phyloP scores from a whole-genome alignment of 495 filamentous ascomycete species.

The Penicillium tannophilum region DNA sequence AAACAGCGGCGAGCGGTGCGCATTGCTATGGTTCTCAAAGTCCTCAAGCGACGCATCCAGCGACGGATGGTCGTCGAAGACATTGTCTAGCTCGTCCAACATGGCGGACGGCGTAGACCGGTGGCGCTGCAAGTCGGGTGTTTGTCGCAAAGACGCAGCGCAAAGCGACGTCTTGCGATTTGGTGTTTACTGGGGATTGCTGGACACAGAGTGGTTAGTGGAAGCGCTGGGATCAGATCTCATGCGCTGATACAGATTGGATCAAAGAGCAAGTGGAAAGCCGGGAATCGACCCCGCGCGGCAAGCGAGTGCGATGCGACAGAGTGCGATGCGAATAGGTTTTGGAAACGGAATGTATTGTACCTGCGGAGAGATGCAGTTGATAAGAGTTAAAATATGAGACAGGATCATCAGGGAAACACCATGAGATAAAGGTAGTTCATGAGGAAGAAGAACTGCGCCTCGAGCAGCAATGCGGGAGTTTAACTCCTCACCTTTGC shows the following conservation, averaged over 20 bases:
- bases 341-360: slow-evolving; percentile 10
- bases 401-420: slow-evolving; percentile 1
- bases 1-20: slow-evolving; percentile 55
- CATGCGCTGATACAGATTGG: slow-evolving; percentile 20
- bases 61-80: slow-evolving; percentile 68
- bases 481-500: slow-evolving; percentile 26
- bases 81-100: slow-evolving; percentile 51
- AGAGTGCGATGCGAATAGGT: slow-evolving; percentile 19
- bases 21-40: slow-evolving; percentile 63
- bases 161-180: slow-evolving; percentile 17
- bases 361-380: slow-evolving; percentile 7
- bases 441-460: slow-evolving; percentile 8
- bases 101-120: slow-evolving; percentile 47
- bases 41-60: slow-evolving; percentile 75
- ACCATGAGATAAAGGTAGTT: slow-evolving; percentile 4
- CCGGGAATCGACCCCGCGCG: slow-evolving; percentile 24
- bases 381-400: slow-evolving; percentile 13
- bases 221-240: slow-evolving; percentile 15
- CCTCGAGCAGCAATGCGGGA: slow-evolving; percentile 26
- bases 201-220: slow-evolving; percentile 23
- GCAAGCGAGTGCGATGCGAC: slow-evolving; percentile 25
- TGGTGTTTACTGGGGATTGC: slow-evolving; percentile 9
- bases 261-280: slow-evolving; percentile 7
- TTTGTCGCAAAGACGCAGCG: slow-evolving; percentile 25
- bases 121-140: slow-evolving; percentile 25